Base-by-base conservation (phyloP, 805 yeast species). In the Yarrowia divulgata region DNA sequence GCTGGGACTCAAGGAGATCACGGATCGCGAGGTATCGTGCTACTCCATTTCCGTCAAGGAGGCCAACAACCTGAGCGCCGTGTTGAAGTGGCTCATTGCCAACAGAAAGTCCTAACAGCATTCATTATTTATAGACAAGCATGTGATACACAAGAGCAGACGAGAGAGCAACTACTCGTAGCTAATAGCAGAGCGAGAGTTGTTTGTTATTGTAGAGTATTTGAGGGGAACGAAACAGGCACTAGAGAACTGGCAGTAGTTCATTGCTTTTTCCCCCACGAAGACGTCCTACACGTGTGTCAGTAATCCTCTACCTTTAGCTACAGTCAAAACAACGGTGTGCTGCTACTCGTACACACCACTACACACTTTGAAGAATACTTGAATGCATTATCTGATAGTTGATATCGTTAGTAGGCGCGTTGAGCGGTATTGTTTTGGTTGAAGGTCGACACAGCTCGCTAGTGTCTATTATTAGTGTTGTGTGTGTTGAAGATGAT, bases 41-140 rank as follows among this genome's bases (percentile, higher is more conserved):
- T 79, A 78, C 69, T 77, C 79, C 8, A 77, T 79, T 32, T 77
- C 79, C 16, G 81, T 77, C 45, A 78, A 78, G 70, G 77, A 78
- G 49, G 73, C 74, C 12, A 74, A 73, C 40, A 78, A 78, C 58
- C 71, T 78, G 43, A 78, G 72, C 63, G 73, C 79, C 7, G 81
- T 79, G n/a, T 58, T 78, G 57, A 73, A 74, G 69, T 78, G 81
- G 81, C 72, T 78, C 40, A 73, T 78, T 48, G 71, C 78, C 16
- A 63, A 69, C 49, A 90, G 81, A 46, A 80, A 58, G 68, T 37
- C 52, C 32, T 60, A 60, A 49, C 34, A 29, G 63, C 46, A n/a
- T 57, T 35, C 48, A 29, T 57, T 60, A 57, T 60, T 43, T 60
- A 60, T 43, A 60, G 64, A 49, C 54, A 49, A 49, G 54, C 54